Base-by-base conservation (phyloP, 352 stramenopile species). In the Aphanomyces cochlioides region DNA sequence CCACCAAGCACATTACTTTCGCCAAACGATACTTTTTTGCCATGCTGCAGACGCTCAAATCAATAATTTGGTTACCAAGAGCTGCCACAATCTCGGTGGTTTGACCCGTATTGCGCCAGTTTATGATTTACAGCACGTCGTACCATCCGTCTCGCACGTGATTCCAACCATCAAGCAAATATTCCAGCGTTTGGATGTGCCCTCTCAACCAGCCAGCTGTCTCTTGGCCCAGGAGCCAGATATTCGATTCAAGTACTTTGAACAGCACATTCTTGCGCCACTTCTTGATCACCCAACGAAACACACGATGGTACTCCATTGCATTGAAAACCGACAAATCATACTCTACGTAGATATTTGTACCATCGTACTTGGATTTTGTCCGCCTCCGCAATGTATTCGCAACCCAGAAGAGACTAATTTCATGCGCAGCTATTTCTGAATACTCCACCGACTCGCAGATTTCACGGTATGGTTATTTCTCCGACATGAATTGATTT, bases 341-440 rank as follows among this genome's bases (percentile, higher is more conserved):
- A 28, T 28, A 28, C 28, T n/a, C 17, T 50, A n/a, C 10, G 15
- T 61, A 70, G 64, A 83, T 93, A 45, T 88, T 93, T 66, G 80
- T 93, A 56, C 85, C 85, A 38, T 93, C 85, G 3, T 93, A 93
- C 66, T 89, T 92, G 56, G 85, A 93, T 75, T 93, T 90, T 70
- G 85, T 93, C n/a, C 85, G 85, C 34, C 78, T 93, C n/a, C 85
- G 85, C 56, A 93, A 93, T 71, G 53, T 93, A 28, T 93, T 93
- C 72, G 77, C 67, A 7, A 84, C 85, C 80, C 86, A 90, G 74
- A 77, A 87, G 67, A 89, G 90, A 72, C 69, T 93, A 56, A 88
- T 93, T 47, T 76, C 73, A 7, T 80, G 78, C 57, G 79, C 88
- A 2, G 81, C 89, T 56, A 88, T 81, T 67, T 93, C 84, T 50